These are phyloP conservation scores for Kwoniella heveanensis DNA, from an alignment of 768 basidiomycete species.

Conservation along the genomic window DNA sequence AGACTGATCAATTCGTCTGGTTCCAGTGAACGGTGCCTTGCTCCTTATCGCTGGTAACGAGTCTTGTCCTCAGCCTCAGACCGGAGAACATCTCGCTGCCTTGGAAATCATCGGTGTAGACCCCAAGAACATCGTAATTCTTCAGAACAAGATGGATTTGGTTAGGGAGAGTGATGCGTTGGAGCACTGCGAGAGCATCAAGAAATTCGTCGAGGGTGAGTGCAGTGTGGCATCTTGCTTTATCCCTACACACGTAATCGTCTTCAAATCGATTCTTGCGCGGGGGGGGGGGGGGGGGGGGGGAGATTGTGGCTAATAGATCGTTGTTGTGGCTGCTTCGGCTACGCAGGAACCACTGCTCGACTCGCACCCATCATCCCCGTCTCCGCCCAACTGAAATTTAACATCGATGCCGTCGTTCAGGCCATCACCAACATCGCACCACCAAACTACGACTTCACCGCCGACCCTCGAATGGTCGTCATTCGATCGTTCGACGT, in stretches of 20 bases:
- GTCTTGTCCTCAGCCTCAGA: slow-evolving; percentile 98
- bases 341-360: slow-evolving; percentile 84
- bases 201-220: slow-evolving; percentile 89
- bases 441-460: slow-evolving; percentile 89
- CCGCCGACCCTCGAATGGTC: slow-evolving; percentile 86
- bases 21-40: slow-evolving; percentile 90
- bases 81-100: slow-evolving; percentile 95
- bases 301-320: no score
- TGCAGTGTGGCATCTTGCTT: slow-evolving; percentile 6
- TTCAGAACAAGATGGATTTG: slow-evolving; percentile 98
- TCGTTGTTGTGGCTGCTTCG: no score
- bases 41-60: slow-evolving; percentile 96
- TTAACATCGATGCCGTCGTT: slow-evolving; percentile 99
- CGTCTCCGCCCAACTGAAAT: slow-evolving; percentile 96
- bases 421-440: slow-evolving; percentile 98
- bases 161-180: slow-evolving; percentile 92
- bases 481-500: slow-evolving; percentile 99
- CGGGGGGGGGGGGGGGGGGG: no score
- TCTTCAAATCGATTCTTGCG: no score
- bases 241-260: no score
- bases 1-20: not conserved
- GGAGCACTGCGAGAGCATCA: slow-evolving; percentile 94
- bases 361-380: slow-evolving; percentile 97
- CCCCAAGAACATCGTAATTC: slow-evolving; percentile 86
- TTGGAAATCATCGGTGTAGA: slow-evolving; percentile 97